phyloP scores from a whole-genome alignment of 257 asterid species.

The Solanum habrochaites region DNA sequence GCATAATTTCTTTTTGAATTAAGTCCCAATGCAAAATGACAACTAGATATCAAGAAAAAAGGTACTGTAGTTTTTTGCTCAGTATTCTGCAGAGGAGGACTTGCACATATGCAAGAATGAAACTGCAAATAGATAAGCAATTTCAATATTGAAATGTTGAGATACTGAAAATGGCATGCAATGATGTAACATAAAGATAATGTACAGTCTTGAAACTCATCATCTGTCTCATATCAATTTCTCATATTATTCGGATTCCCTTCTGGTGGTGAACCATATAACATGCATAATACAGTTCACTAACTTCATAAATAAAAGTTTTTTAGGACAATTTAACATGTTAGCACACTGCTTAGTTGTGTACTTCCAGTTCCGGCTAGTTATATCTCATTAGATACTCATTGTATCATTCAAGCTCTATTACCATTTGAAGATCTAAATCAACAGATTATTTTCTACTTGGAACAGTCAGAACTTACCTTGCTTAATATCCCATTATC shows the following conservation, averaged over 20 bases:
- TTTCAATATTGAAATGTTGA: not conserved
- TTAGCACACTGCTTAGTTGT: not conserved
- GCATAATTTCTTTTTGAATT: not conserved
- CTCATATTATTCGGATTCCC: not conserved
- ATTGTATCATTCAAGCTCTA: not conserved
- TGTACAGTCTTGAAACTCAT: not conserved
- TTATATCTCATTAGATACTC: not conserved
- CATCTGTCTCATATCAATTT: not conserved
- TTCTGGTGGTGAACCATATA: not conserved
- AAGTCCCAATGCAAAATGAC: not conserved
- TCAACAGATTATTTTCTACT: not conserved
- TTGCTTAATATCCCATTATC: constrained; percentile 78
- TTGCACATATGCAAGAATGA: not conserved
- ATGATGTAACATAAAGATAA: not conserved
- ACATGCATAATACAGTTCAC: not conserved
- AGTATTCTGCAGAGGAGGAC: not conserved
- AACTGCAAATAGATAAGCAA: not conserved
- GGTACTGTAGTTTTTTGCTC: not conserved
- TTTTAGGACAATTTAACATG: not conserved
- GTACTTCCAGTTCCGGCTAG: not conserved
- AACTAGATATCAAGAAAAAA: not conserved
- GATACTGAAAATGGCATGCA: not conserved
- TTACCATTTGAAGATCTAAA: not conserved
- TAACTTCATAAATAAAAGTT: not conserved
- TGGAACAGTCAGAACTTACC: constrained; percentile 20